Evolutionary conservation across 2,329 filamentous ascomycete species (phyloP).

Genomic region (Ophioceras dolichostomum): DNA sequence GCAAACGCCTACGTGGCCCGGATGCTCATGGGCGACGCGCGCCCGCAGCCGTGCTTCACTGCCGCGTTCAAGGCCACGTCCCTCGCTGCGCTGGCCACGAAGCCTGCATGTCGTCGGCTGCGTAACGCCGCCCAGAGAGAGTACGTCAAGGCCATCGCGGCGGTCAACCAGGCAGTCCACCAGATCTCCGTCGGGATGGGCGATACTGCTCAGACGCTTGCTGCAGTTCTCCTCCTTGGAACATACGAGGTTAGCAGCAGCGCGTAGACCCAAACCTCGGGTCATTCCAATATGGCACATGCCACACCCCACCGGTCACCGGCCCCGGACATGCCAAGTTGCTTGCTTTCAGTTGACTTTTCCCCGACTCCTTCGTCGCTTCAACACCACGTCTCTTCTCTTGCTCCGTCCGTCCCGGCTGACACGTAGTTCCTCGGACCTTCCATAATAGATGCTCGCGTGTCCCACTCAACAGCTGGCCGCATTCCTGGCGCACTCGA

Average conservation of each 20-base stretch:
- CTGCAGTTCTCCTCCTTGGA: not conserved
- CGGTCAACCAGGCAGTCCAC: not conserved
- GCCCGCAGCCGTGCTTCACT: not conserved
- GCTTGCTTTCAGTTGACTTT: too few relatives aligned
- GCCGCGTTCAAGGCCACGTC: not conserved
- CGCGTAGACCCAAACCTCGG: too few relatives aligned
- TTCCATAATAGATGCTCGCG: not conserved
- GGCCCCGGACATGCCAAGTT: too few relatives aligned
- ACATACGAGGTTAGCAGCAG: not conserved
- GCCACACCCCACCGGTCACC: too few relatives aligned
- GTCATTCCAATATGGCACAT: too few relatives aligned
- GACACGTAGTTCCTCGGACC: not conserved
- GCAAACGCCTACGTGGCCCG: not conserved
- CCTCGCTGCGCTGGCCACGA: not conserved
- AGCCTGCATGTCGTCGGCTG: not conserved
- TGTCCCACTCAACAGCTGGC: not conserved
- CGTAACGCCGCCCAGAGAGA: not conserved
- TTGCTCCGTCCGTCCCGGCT: too few relatives aligned
- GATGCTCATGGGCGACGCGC: not conserved
- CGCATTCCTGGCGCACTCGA: not conserved
- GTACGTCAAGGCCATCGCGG: conserved; percentile 1
- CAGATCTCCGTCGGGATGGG: not conserved
- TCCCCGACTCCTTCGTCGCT: too few relatives aligned
- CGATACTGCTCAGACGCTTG: not conserved
- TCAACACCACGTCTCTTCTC: too few relatives aligned